These are phyloP conservation scores for Curvularia eragrostidis DNA, from an alignment of 2,329 filamentous ascomycete genomes.

Conservation along the genomic window DNA sequence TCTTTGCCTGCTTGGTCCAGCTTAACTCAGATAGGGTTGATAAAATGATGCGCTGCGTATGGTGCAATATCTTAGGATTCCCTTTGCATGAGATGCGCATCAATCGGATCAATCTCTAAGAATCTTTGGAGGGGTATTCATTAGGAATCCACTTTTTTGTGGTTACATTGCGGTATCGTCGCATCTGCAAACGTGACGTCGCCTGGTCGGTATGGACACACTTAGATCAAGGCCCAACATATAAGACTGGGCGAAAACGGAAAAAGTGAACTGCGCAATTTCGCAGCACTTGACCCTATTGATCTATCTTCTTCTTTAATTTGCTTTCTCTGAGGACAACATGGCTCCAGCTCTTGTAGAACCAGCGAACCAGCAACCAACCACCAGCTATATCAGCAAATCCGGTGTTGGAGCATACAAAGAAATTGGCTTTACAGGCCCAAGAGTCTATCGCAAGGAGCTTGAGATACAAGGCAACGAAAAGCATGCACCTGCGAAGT, in stretches of 20 bases:
- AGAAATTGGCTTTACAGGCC: slow-evolving; percentile 54
- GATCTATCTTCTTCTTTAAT: too few relatives aligned
- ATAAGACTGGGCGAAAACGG: too few relatives aligned
- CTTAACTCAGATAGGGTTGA: slow-evolving; percentile 29
- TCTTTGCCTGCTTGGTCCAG: not conserved
- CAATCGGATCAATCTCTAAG: too few relatives aligned
- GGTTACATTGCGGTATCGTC: not conserved
- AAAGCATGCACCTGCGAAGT: slow-evolving; percentile 64
- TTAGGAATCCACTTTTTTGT: slow-evolving; percentile 12
- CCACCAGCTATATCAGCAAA: slow-evolving; percentile 38
- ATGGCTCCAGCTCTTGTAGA: slow-evolving; percentile 58
- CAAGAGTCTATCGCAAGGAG: slow-evolving; percentile 56
- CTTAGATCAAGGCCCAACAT: not conserved
- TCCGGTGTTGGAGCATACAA: slow-evolving; percentile 48
- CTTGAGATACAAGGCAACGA: slow-evolving; percentile 61
- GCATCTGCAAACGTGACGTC: not conserved
- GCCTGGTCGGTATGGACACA: not conserved
- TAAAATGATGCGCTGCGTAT: slow-evolving; percentile 39
- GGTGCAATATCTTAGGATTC: slow-evolving; percentile 33
- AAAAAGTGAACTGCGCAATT: too few relatives aligned
- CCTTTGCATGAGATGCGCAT: slow-evolving; percentile 30
- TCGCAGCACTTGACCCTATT: too few relatives aligned
- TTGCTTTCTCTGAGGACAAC: too few relatives aligned
- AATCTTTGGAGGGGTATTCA: slow-evolving; percentile 9
- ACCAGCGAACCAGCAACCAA: too few relatives aligned